These are phyloP conservation scores for Pichia sp. DNA, from an alignment of 1,139 yeast genomes.

Conservation along the genomic window DNA sequence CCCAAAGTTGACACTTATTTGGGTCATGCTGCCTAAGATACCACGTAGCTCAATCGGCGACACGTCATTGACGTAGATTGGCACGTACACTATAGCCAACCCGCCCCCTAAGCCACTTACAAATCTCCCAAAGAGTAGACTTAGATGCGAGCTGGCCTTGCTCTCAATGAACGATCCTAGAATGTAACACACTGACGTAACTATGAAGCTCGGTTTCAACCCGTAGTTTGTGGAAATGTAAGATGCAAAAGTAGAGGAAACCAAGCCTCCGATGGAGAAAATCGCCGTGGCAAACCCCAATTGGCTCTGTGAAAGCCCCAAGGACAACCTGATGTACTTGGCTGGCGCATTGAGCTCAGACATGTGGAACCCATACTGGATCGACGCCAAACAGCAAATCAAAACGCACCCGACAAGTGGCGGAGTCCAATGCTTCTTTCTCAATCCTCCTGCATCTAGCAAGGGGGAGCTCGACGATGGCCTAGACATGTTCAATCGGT, in stretches of 20 bases:
- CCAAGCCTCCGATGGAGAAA: constrained; percentile 80
- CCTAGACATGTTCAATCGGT: not conserved
- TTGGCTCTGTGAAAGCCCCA: constrained; percentile 41
- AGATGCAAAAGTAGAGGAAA: constrained; percentile 75
- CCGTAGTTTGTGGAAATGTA: constrained; percentile 65
- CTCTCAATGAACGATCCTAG: constrained; percentile 67
- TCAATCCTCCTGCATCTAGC: constrained; percentile 4
- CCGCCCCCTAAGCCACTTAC: constrained; percentile 87
- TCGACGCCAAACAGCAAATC: constrained; percentile 63
- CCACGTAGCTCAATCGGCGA: constrained; percentile 70
- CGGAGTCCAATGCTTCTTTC: constrained; percentile 15
- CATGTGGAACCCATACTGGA: constrained; percentile 90
- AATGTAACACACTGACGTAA: constrained; percentile 49
- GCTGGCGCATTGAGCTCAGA: constrained; percentile 87
- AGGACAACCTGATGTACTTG: constrained; percentile 38
- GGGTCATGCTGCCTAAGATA: constrained; percentile 80
- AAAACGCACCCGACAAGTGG: constrained; percentile 32
- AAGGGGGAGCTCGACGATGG: constrained; percentile 4
- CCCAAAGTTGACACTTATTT: constrained; percentile 79
- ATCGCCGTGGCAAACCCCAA: constrained; percentile 80
- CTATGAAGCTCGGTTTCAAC: constrained; percentile 51
- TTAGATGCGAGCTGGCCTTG: constrained; percentile 41
- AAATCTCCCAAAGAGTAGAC: constrained; percentile 65
- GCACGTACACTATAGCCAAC: constrained; percentile 75
- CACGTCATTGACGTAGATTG: constrained; percentile 75